Conservation (phyloP, 2,329 filamentous ascomycete genomes). For the Thielaviopsis populi region DNA sequence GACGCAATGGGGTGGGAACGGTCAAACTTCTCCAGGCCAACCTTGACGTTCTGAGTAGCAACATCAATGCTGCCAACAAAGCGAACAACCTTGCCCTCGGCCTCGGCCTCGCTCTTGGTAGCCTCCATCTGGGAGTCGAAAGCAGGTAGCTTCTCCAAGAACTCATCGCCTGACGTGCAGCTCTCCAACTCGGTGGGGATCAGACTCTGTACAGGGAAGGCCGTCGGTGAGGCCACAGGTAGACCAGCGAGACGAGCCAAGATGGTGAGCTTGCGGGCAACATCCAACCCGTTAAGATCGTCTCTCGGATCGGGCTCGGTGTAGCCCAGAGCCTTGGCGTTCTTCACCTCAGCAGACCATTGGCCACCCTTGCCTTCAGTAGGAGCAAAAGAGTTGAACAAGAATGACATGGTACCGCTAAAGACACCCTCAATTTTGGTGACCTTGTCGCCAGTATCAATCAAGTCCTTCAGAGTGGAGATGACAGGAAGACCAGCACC, state of each 20-base stretch:
- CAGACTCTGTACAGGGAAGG: constrained; percentile 86
- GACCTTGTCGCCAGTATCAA: constrained; percentile 83
- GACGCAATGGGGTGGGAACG: constrained; percentile 81
- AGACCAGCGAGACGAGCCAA: constrained; percentile 75
- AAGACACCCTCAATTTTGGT: constrained; percentile 93
- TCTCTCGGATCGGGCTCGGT: constrained; percentile 79
- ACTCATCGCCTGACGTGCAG: constrained; percentile 65
- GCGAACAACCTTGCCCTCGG: constrained; percentile 77
- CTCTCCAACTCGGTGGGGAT: constrained; percentile 79
- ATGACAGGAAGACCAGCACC: constrained; percentile 88
- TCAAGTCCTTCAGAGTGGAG: constrained; percentile 83
- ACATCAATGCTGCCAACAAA: constrained; percentile 93
- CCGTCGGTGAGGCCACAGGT: constrained; percentile 64
- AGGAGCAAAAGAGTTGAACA: constrained; percentile 95
- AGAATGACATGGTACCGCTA: constrained; percentile 92
- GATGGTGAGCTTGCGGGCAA: constrained; percentile 93
- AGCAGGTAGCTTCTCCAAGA: constrained; percentile 61
- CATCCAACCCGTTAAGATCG: constrained; percentile 74
- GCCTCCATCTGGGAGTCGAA: constrained; percentile 87
- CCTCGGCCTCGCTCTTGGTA: constrained; percentile 70
- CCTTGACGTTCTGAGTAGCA: constrained; percentile 65
- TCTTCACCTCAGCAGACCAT: constrained; percentile 83
- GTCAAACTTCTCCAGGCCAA: constrained; percentile 82
- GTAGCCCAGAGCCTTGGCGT: constrained; percentile 86
- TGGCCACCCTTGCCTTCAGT: constrained; percentile 56